Percentiles rank a stretch among this genome's conserved stretches.
phyloP scores from a whole-genome alignment of 768 basidiomycete species.

The Chlorophyllum brunneum region DNA sequence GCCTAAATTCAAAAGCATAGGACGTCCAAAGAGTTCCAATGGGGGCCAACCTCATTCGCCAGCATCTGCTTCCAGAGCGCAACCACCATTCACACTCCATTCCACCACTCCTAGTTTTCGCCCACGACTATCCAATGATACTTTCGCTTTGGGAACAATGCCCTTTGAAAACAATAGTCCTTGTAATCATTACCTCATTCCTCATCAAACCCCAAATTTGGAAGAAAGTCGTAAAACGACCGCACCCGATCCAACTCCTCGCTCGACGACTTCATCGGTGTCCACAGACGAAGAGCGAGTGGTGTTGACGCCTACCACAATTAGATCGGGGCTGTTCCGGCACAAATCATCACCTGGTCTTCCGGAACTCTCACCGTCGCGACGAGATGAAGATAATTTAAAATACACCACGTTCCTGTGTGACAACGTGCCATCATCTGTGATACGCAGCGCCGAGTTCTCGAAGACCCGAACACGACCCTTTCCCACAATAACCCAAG shows the following conservation, averaged over 20 bases:
- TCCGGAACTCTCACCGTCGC: not conserved
- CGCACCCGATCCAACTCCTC: not conserved
- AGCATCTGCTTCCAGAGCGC: no score
- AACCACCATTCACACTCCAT: no score
- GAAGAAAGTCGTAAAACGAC: not conserved
- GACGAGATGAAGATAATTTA: not conserved
- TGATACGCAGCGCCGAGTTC: constrained; percentile 2
- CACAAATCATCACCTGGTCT: not conserved
- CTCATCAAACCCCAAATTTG: no score
- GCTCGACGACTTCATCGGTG: not conserved
- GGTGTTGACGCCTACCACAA: not conserved
- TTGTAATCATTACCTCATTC: not conserved
- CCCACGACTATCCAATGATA: not conserved
- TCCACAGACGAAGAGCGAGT: not conserved
- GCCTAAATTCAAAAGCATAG: not conserved
- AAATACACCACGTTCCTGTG: not conserved
- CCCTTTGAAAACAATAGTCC: not conserved
- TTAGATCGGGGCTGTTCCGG: not conserved
- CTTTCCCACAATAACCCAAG: constrained; percentile 6
- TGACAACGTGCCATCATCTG: constrained; percentile 6
- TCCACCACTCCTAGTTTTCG: not conserved
- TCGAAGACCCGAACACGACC: not conserved
- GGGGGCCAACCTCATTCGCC: no score
- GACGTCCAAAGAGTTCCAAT: not conserved
- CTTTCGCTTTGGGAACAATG: not conserved